Evolutionary conservation across 78 protist species (phyloP), one percentile per base, ranked within the genome.

Genomic region (Dictyostelium intermedium): DNA sequence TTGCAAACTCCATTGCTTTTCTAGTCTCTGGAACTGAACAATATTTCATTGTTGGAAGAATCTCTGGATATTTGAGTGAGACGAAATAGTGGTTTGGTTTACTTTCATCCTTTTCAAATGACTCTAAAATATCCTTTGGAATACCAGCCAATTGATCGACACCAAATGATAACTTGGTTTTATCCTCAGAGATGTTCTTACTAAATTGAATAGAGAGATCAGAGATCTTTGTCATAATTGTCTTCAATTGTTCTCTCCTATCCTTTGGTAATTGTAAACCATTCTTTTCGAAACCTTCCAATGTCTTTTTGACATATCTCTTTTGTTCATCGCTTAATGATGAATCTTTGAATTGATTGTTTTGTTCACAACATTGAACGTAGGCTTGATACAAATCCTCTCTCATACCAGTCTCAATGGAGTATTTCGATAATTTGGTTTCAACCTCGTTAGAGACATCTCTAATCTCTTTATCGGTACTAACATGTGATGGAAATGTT

Each of bases 151-250:
- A 95, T 23, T 93, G 91, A n/a, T n/a, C n/a, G n/a, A n/a, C 1
- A 82, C 93, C 47, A 14, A 96, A 87, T 1, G 27, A 34, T 2
- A 93, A 11, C 23, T 53, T 84, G 6, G 97, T 92, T 50, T 82
- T 74, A 73, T 97, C 98, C 20, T 97, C 98, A 3, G 95, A 85
- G 30, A 97, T 6, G 37, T 97, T 93, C 85, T 93, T 63, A 3
- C 53, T 7, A 47, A 91, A 97, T 63, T 69, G 6, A 9, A 80
- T 91, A 16, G 45, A 25, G 18, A 41, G 32, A 18, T 96, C 97
- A n/a, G 85, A 45, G 74, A 95, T 70, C 9, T 86, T 72, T 32
- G 56, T 94, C 92, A 96, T 91, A 72, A 95, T 66, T 7, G 16
- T 87, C 32, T 60, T 84, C 27, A 97, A 47, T 37, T 63, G 16